A percentile compares a stretch with the other conserved stretches of the same genome.
phyloP scores from a whole-genome alignment of 345 rosid genomes.

The Anastatica hierochuntica region DNA sequence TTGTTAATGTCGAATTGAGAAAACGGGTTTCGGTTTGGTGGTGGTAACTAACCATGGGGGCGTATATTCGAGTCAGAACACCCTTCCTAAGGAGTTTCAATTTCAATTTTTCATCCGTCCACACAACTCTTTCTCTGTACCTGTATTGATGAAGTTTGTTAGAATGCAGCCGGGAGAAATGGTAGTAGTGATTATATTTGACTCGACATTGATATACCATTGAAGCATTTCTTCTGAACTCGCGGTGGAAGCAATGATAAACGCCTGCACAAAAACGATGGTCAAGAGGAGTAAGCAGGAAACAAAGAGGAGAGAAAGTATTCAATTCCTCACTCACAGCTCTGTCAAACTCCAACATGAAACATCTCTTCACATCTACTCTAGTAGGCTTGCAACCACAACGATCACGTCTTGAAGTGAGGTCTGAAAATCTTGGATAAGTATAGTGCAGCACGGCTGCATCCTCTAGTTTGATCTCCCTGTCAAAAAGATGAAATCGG shows the following conservation, averaged over 20 bases:
- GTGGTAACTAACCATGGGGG: conserved; percentile 76
- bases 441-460: conserved; percentile 90
- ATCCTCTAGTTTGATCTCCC: conserved; percentile 80
- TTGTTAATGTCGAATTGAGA: not conserved
- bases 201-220: no score
- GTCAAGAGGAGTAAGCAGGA: not conserved
- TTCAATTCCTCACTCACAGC: conserved; percentile 48
- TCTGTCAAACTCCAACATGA: conserved; percentile 95
- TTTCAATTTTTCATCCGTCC: conserved; percentile 53
- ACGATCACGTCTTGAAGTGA: conserved; percentile 92
- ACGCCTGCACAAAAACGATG: conserved; percentile 51
- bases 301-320: not conserved
- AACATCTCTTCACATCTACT: conserved; percentile 92
- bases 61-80: conserved; percentile 62
- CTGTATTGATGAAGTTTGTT: conserved; percentile 26
- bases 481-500: conserved; percentile 21
- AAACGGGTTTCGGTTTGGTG: not conserved
- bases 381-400: conserved; percentile 99
- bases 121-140: conserved; percentile 72
- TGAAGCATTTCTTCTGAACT: conserved; percentile 88
- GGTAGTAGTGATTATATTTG: not conserved
- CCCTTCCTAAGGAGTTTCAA: conserved; percentile 69
- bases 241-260: conserved; percentile 94
- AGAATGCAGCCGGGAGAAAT: not conserved
- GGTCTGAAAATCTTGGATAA: conserved; percentile 80